Percentiles rank a stretch among this genome's conserved stretches.
phyloP scores from a whole-genome alignment of 352 stramenopile species.

The Aphanomyces astaci region DNA sequence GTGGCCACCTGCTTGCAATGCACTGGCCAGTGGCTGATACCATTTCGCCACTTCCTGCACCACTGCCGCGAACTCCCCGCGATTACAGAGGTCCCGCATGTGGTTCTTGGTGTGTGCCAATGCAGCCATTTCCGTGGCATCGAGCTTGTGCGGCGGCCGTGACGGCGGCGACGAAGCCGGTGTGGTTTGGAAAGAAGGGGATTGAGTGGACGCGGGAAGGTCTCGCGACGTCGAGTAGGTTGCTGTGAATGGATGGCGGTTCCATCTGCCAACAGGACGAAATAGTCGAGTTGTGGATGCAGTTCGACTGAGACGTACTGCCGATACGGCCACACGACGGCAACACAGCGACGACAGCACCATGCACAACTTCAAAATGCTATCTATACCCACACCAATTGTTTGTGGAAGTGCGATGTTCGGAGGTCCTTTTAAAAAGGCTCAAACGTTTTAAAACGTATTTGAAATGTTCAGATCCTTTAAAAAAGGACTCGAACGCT shows the following conservation, averaged over 20 bases:
- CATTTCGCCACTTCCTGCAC: conserved; percentile 1
- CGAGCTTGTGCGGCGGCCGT: neutral
- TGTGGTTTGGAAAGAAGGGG: neutral
- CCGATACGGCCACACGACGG: neutral
- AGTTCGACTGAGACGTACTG: neutral
- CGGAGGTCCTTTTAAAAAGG: too few relatives aligned
- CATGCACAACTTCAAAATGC: too few relatives aligned
- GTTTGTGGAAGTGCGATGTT: too few relatives aligned
- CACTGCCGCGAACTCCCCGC: neutral
- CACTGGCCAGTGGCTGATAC: conserved; percentile 3
- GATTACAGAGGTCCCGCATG: neutral
- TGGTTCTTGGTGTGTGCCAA: neutral
- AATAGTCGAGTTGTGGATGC: neutral
- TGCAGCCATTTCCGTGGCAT: neutral
- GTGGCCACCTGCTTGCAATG: neutral
- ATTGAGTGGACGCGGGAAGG: neutral
- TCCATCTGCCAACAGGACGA: neutral
- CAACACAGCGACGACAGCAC: neutral
- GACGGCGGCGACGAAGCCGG: neutral
- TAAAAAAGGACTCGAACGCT: too few relatives aligned
- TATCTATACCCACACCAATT: too few relatives aligned
- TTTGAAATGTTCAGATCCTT: too few relatives aligned
- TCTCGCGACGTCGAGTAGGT: neutral
- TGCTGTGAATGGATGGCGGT: neutral
- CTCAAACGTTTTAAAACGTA: too few relatives aligned